These are phyloP conservation scores for Fusarium sp. DNA, from an alignment of 2,329 filamentous ascomycete species.

Conservation along the genomic window DNA sequence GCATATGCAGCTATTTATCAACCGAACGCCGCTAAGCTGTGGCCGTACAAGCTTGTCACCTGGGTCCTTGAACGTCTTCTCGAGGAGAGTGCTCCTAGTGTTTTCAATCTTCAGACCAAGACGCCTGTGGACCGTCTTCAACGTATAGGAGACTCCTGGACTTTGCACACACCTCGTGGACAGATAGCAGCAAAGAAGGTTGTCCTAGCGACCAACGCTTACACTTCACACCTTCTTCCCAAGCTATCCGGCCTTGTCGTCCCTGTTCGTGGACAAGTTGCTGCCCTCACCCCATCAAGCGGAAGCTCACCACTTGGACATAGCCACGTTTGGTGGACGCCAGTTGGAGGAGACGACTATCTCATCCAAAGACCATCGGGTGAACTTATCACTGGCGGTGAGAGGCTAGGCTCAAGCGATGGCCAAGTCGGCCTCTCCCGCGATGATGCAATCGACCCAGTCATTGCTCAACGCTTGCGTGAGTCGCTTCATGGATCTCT, in stretches of 20 bases:
- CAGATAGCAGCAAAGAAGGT: conserved; percentile 70
- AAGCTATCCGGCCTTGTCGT: conserved; percentile 76
- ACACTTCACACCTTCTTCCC: conserved; percentile 81
- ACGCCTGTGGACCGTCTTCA: conserved; percentile 70
- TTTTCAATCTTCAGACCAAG: conserved; percentile 79
- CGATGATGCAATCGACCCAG: conserved; percentile 67
- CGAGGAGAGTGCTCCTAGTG: conserved; percentile 48
- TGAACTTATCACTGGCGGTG: conserved; percentile 77
- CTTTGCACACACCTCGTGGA: conserved; percentile 76
- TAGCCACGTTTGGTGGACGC: conserved; percentile 71
- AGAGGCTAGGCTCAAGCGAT: conserved; percentile 66
- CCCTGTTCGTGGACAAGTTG: conserved; percentile 80
- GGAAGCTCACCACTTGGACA: conserved; percentile 57
- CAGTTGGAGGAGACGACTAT: conserved; percentile 72
- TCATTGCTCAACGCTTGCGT: conserved; percentile 67
- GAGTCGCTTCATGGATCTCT: conserved; percentile 56
- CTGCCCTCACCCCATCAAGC: conserved; percentile 69
- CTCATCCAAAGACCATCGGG: conserved; percentile 74
- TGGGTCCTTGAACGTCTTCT: conserved; percentile 74
- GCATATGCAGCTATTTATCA: conserved; percentile 74
- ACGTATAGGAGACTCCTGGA: conserved; percentile 59
- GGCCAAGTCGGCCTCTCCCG: conserved; percentile 64
- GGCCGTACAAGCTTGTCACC: conserved; percentile 87
- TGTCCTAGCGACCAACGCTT: conserved; percentile 84
- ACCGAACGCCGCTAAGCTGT: conserved; percentile 73